Percentiles rank a stretch among this genome's conserved stretches.
Conservation (phyloP, 371 early-diverging fungal genomes). For the Mucor racemosus region DNA sequence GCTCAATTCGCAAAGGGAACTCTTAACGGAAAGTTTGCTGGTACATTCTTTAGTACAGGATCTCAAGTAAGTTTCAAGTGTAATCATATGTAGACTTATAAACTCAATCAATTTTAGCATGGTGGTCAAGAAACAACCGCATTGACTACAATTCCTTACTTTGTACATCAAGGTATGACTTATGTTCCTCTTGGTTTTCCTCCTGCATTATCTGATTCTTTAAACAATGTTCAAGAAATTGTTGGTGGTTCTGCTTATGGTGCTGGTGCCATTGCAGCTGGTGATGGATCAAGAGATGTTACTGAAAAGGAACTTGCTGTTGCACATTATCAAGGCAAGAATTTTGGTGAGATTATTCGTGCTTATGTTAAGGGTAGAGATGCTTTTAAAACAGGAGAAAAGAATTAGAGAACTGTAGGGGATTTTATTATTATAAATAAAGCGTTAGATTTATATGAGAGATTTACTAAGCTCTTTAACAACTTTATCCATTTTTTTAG, state of each 20-base stretch:
- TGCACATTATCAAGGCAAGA: conserved; percentile 64
- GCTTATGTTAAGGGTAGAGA: conserved; percentile 32
- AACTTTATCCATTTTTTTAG: conserved; percentile 19
- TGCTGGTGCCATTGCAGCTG: conserved; percentile 65
- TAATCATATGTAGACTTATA: conserved; percentile 40
- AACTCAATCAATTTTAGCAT: conserved; percentile 26
- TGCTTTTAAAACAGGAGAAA: conserved; percentile 20
- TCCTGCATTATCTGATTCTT: conserved; percentile 35
- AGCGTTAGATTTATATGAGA: not conserved
- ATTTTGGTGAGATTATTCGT: conserved; percentile 56
- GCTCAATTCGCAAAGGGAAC: conserved; percentile 63
- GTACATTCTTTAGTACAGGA: conserved; percentile 71
- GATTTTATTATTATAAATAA: not conserved
- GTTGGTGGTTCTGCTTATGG: conserved; percentile 80
- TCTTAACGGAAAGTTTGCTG: conserved; percentile 59
- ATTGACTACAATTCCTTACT: conserved; percentile 64
- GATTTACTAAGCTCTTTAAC: conserved; percentile 20
- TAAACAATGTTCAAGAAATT: conserved; percentile 44
- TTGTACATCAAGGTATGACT: conserved; percentile 82
- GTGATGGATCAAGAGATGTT: conserved; percentile 67
- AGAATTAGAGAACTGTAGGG: not conserved
- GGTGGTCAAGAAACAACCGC: conserved; percentile 79
- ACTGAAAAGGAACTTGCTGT: conserved; percentile 63
- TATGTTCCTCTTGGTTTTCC: conserved; percentile 78
- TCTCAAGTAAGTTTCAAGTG: conserved; percentile 42